Percentiles rank a stretch among this genome's conserved stretches.
phyloP scores from a whole-genome alignment of 1,284 basidiomycete genomes.

The Cryptococcus sp. region DNA sequence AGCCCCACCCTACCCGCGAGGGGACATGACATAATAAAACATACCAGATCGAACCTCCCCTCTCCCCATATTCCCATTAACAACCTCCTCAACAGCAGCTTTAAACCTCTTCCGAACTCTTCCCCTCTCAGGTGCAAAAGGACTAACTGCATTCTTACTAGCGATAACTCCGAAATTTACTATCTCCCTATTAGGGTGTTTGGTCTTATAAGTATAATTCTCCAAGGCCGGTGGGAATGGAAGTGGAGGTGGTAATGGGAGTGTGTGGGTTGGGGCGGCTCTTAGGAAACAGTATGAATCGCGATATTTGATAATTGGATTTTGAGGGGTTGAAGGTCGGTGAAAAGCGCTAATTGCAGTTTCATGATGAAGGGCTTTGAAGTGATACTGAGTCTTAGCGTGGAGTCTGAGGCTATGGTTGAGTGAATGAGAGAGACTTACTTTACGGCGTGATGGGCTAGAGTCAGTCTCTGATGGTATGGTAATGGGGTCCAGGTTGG shows the following conservation, averaged over 20 bases:
- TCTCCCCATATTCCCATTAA: constrained; percentile 2
- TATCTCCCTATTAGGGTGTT: neutral
- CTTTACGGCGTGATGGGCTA: too few species aligned
- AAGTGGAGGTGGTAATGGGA: neutral
- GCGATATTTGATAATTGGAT: neutral
- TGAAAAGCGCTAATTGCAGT: neutral
- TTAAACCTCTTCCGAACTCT: constrained; percentile 9
- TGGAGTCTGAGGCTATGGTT: too few species aligned
- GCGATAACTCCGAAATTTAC: constrained; percentile 5
- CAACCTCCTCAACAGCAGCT: constrained; percentile 11
- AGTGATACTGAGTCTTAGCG: too few species aligned
- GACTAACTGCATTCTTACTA: constrained; percentile 10
- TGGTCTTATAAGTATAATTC: neutral
- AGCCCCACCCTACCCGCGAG: neutral
- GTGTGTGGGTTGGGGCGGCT: neutral
- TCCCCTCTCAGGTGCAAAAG: constrained; percentile 20
- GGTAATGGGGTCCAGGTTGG: too few species aligned
- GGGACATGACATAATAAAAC: too few species aligned
- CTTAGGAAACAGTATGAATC: neutral
- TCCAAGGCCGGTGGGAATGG: neutral
- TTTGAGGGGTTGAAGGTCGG: neutral
- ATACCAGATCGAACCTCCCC: neutral
- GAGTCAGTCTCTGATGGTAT: too few species aligned
- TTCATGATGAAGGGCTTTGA: neutral
- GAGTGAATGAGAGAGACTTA: too few species aligned